These are phyloP conservation scores for Aspergillus haitiensis DNA, from an alignment of 495 filamentous ascomycete genomes.

Conservation along the genomic window DNA sequence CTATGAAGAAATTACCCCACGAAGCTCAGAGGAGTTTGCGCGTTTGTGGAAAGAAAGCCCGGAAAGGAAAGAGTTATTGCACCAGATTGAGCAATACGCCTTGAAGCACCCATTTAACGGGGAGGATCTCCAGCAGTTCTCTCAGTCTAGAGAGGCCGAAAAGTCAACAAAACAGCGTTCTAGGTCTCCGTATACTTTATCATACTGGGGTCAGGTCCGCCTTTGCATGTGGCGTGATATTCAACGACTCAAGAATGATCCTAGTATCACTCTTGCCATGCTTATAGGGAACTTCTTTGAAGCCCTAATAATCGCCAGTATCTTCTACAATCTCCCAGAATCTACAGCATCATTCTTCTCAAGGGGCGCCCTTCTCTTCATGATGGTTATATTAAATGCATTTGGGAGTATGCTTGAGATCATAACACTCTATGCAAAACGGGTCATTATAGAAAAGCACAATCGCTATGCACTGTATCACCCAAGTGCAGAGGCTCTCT, in stretches of 20 bases:
- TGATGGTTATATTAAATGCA: conserved; percentile 79
- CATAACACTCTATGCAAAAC: conserved; percentile 52
- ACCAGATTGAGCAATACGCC: conserved; percentile 52
- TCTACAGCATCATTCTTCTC: conserved; percentile 68
- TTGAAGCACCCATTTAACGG: conserved; percentile 24
- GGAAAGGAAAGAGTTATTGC: conserved; percentile 47
- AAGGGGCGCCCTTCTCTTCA: conserved; percentile 77
- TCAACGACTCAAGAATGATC: conserved; percentile 59
- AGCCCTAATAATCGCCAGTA: conserved; percentile 72
- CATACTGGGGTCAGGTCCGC: conserved; percentile 34
- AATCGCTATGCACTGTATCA: conserved; percentile 59
- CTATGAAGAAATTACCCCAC: conserved; percentile 60
- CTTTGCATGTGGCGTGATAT: conserved; percentile 45
- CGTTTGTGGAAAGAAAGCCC: conserved; percentile 55
- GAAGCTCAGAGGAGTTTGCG: conserved; percentile 67
- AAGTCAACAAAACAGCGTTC: conserved; percentile 28
- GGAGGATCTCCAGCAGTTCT: conserved; percentile 20
- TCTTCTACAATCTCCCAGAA: conserved; percentile 72
- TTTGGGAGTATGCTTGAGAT: conserved; percentile 73
- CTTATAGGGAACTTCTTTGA: conserved; percentile 70
- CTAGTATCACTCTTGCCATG: conserved; percentile 61
- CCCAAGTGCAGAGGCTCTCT: conserved; percentile 54
- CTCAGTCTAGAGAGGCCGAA: conserved; percentile 21
- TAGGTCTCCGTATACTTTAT: conserved; percentile 39
- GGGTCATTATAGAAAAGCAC: conserved; percentile 63